Evolutionary conservation across 169 alveolate genomes (phyloP), one percentile per base, ranked within the genome.

Genomic region (Cystoisospora suis): DNA sequence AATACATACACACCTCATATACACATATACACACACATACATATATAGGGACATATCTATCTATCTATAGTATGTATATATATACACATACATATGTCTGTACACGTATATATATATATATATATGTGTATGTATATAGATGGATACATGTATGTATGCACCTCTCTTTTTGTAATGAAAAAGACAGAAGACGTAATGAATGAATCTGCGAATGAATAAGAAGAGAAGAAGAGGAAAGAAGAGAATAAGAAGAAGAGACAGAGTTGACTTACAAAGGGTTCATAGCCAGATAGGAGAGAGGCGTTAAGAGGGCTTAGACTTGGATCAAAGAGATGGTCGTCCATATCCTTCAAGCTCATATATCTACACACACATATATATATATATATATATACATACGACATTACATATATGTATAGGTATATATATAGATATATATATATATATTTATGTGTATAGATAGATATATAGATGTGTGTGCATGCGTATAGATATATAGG

Each of bases 271-370:
- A 72, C 83, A 29, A 72, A 53, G 15, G 36, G 58, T 4, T 72
- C 83, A 20, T 72, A 72, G 6, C 83, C 83, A 29, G 56, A 4
- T n/a, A 72, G 83, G 15, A 72, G 83, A 0, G 83, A 72, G 47
- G 42, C 58, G 56, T 72, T 72, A 9, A 38, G 12, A 4, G 83
- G 83, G 29, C 83, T 72, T 4, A 72, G 83, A 17, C 36, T 40
- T 12, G 83, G 58, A 17, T 72, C 83, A 32, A 15, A 72, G 58
- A 72, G 83, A 32, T 72, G 83, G 83, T 72, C 83, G 29, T 72
- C 83, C 83, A 72, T 72, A 53, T 72, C 83, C 56, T 34, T 72
- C 56, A 72, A 27, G 32, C 83, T 38, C 83, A 72, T 72, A 38
- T 72, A 72, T 6, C 83, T 72, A 53, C 32, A 38, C 58, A 17